A percentile compares a stretch with the other conserved stretches of the same genome.
Conservation (phyloP, 1,139 yeast species). For the Protomyces inundatus region DNA sequence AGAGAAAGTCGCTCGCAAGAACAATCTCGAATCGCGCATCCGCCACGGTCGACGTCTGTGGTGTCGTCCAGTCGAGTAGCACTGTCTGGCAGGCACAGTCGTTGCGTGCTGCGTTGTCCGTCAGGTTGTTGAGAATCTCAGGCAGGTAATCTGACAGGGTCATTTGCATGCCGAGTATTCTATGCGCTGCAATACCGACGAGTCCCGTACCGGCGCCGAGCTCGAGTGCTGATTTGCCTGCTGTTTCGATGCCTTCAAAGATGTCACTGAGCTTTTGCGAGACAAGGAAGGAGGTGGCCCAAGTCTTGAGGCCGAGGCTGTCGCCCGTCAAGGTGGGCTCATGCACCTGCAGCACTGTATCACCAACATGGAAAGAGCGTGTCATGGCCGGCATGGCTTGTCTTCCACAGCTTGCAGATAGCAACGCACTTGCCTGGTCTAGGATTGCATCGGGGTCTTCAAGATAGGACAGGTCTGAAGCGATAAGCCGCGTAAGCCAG, state of each 20-base stretch:
- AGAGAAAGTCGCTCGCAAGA: constrained; percentile 20
- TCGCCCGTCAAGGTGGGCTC: constrained; percentile 89
- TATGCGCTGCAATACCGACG: constrained; percentile 63
- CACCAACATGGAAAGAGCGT: constrained; percentile 44
- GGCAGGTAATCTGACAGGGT: constrained; percentile 65
- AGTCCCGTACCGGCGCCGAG: constrained; percentile 93
- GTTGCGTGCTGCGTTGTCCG: constrained; percentile 54
- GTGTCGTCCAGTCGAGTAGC: constrained; percentile 12
- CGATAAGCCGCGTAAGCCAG: constrained; percentile 63
- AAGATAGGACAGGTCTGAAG: constrained; percentile 55
- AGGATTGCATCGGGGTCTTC: constrained; percentile 46
- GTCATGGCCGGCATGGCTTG: constrained; percentile 73
- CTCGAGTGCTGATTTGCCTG: constrained; percentile 62
- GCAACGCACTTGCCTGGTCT: constrained; percentile 55
- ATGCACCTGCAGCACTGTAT: constrained; percentile 39
- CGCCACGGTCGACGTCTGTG: background rate
- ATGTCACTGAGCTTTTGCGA: constrained; percentile 49
- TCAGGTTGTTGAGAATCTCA: constrained; percentile 66
- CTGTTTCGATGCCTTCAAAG: constrained; percentile 40
- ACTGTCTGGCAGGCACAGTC: constrained; percentile 28
- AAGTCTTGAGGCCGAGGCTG: constrained; percentile 83
- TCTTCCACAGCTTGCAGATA: constrained; percentile 81
- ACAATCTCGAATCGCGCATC: background rate
- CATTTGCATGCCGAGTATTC: constrained; percentile 49
- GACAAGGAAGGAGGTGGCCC: constrained; percentile 85